Percentiles rank a stretch among this genome's conserved stretches.
Conservation (phyloP, 805 yeast species). For the Hermanozyma aechmeae region DNA sequence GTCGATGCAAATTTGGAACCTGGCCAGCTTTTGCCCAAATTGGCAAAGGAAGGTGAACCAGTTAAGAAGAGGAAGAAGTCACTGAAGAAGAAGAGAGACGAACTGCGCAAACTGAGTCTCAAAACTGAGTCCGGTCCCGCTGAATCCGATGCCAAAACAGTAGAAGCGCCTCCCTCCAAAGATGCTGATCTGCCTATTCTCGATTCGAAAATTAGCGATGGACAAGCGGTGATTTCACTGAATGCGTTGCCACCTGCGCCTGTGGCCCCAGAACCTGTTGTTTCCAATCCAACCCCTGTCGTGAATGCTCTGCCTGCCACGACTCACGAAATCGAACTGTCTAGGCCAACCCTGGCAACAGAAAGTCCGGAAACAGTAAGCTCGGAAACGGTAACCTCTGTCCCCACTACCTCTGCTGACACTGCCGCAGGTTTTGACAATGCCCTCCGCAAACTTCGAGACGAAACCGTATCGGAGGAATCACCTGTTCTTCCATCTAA, state of each 20-base stretch:
- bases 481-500: too few species aligned
- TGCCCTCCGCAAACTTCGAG: slow-evolving; percentile 9
- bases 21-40: slow-evolving; percentile 6
- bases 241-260: too few species aligned
- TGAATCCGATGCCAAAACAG: neutral
- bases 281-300: neutral
- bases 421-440: slow-evolving; percentile 7
- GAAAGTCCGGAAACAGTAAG: too few species aligned
- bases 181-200: too few species aligned
- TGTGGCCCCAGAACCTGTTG: neutral
- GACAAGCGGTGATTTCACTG: too few species aligned
- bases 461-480: too few species aligned
- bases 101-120: too few species aligned
- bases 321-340: neutral
- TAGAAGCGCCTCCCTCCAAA: neutral
- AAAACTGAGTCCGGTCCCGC: neutral
- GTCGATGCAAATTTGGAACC: slow-evolving; percentile 9
- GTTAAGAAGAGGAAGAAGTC: neutral
- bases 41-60: slow-evolving; percentile 2
- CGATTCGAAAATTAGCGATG: too few species aligned
- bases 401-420: too few species aligned
- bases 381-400: too few species aligned
- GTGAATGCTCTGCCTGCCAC: neutral
- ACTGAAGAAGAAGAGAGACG: neutral
- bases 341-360: neutral